Evolutionary conservation across 163 green algal genomes (phyloP), one percentile per base, ranked within the genome.

Genomic region (Trebouxia gelatinosa): DNA sequence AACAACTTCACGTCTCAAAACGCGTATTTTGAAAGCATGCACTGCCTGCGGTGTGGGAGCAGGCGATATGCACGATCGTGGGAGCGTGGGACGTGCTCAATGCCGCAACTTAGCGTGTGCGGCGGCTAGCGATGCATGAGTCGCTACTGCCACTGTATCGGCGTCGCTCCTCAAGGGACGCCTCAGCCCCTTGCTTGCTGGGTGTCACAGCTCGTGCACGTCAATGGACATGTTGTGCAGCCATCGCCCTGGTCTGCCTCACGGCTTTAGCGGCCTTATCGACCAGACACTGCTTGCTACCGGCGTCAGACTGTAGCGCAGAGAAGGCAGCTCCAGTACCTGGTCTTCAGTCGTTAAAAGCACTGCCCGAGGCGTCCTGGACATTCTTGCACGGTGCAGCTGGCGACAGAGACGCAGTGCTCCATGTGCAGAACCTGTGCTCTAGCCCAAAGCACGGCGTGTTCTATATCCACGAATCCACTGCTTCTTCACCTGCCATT

Each of bases 381-480:
- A 37, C 64, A n/a, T 72, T 72, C 38, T 37, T 72, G 64, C 64
- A 72, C 23, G 35, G 64, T 37, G 26, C 50, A 31, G 64, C 50
- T 34, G 64, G 64, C 21, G 35, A 72, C 4, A 32, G 64, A 23
- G 64, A 72, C 37, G 64, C 64, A 16, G 64, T 72, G 3, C 37
- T 72, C 16, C 64, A 72, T 19, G 64, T 72, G 64, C 64, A 72
- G 35, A 72, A 72, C 21, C 35, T 72, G 3, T 72, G 64, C 64
- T 72, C 64, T 23, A 72, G 64, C 26, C 19, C 37, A 3, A 4
- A 72, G 64, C 64, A 72, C 23, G 64, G 64, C 5, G 19, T 72
- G 0, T 72, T 72, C 13, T 72, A 72, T 54, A 1, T 72, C 1
- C 35, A 51, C 17, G 23, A 21, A n/a, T 2, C 35, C 34, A 23